Evolutionary conservation across 116 monocot genomes (phyloP).

Genomic region (Posidonia oceanica): DNA sequence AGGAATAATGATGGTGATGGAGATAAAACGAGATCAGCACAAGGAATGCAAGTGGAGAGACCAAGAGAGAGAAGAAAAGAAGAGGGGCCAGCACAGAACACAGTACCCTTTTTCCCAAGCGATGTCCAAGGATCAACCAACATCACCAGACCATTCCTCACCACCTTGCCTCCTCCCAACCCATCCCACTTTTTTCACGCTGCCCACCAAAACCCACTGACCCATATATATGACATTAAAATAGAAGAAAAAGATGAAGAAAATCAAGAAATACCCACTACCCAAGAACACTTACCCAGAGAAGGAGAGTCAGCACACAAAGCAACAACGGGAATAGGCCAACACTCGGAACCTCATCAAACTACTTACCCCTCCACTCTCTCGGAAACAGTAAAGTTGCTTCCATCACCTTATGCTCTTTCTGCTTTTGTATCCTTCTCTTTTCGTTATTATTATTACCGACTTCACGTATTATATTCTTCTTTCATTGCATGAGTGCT

Average conservation of each 20-base stretch:
- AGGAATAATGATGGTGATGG: not conserved
- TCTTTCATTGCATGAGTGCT: not conserved
- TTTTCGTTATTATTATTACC: too few species aligned
- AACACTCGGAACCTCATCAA: too few species aligned
- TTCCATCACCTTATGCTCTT: too few species aligned
- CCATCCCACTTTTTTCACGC: slow-evolving; percentile 10
- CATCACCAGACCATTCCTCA: slow-evolving; percentile 12
- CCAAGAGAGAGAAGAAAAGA: not conserved
- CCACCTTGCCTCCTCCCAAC: not conserved
- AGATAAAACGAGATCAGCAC: not conserved
- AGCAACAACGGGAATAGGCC: too few species aligned
- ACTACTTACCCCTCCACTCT: too few species aligned
- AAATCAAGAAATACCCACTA: not conserved
- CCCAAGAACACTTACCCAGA: too few species aligned
- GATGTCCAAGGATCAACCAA: slow-evolving; percentile 24
- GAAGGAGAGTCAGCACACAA: too few species aligned
- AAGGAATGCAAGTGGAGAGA: not conserved
- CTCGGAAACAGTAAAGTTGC: too few species aligned
- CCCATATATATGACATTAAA: not conserved
- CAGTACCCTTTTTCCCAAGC: slow-evolving; percentile 13
- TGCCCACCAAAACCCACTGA: slow-evolving; percentile 14
- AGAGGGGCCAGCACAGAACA: slow-evolving; percentile 6
- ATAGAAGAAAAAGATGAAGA: not conserved
- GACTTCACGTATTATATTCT: too few species aligned
- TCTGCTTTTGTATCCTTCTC: too few species aligned